These are phyloP conservation scores for Buxus sempervirens DNA, from an alignment of 164 flowering plant genomes.

Conservation along the genomic window DNA sequence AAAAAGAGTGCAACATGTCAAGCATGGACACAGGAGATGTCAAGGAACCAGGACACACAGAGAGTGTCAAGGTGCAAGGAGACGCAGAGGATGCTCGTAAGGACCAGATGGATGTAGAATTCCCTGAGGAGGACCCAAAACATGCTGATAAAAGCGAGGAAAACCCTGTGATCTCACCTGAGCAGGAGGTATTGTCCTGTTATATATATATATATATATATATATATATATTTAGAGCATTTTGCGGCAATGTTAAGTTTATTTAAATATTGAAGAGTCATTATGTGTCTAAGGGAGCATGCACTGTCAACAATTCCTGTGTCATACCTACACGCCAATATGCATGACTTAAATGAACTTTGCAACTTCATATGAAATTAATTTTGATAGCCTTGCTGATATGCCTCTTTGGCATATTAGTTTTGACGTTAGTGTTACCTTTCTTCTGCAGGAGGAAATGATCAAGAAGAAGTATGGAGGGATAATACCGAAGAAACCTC, in stretches of 20 bases:
- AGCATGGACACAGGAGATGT: slow-evolving; percentile 18
- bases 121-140: slow-evolving; percentile 22
- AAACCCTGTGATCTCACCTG: slow-evolving; percentile 29
- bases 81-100: slow-evolving; percentile 10
- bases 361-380: too few relatives aligned
- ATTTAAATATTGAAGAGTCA: too few relatives aligned
- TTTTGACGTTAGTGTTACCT: background rate
- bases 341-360: too few relatives aligned
- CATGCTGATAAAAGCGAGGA: slow-evolving; percentile 20
- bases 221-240: too few relatives aligned
- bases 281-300: background rate
- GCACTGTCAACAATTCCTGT: background rate
- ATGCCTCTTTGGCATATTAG: background rate
- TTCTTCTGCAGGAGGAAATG: slow-evolving; percentile 54
- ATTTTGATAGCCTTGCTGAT: too few relatives aligned
- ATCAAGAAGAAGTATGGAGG: slow-evolving; percentile 91
- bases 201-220: background rate
- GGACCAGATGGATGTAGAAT: slow-evolving; percentile 19
- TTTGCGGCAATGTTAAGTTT: too few relatives aligned
- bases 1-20: slow-evolving; percentile 15
- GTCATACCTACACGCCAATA: background rate
- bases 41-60: slow-evolving; percentile 27
- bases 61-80: background rate
- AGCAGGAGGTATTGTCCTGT: slow-evolving; percentile 34
- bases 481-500: slow-evolving; percentile 68